A percentile compares a stretch with the other conserved stretches of the same genome.
Conservation (phyloP, 768 basidiomycete genomes). For the Mycena galericulata region DNA sequence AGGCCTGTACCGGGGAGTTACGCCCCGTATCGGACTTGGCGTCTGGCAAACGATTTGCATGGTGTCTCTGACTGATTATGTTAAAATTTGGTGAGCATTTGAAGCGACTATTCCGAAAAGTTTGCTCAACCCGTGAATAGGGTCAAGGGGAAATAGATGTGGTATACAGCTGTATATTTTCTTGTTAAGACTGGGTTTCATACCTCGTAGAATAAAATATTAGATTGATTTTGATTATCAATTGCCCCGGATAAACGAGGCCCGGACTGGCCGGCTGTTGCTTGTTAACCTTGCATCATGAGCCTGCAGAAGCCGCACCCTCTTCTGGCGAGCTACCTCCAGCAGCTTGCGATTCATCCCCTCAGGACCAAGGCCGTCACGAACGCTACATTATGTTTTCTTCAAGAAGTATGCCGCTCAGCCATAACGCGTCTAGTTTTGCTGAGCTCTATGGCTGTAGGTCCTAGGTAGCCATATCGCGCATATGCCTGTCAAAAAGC, state of each 20-base stretch:
- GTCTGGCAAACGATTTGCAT: constrained; percentile 99
- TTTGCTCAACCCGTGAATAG: constrained; percentile 45
- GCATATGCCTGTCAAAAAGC: constrained; percentile 62
- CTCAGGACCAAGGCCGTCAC: constrained; percentile 87
- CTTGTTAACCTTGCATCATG: background rate
- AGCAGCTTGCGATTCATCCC: constrained; percentile 74
- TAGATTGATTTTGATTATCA: no score
- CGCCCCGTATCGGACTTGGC: constrained; percentile 95
- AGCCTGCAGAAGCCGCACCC: constrained; percentile 17
- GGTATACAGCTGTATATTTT: no score
- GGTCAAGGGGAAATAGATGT: constrained; percentile 63
- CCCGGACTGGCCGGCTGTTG: no score
- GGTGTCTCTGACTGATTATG: constrained; percentile 98
- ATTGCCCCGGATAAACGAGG: no score
- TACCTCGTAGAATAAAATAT: constrained; percentile 38
- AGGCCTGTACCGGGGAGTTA: constrained; percentile 97
- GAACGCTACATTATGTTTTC: constrained; percentile 71
- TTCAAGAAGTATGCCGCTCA: constrained; percentile 74
- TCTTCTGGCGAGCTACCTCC: constrained; percentile 68
- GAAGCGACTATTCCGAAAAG: background rate
- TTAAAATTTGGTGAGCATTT: constrained; percentile 79
- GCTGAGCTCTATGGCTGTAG: constrained; percentile 1
- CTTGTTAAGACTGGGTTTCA: no score
- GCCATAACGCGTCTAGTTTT: no score
- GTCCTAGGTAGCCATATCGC: constrained; percentile 77